Base-by-base conservation (phyloP, 2,329 filamentous ascomycete species). In the Beauveria scarabaeidicola region DNA sequence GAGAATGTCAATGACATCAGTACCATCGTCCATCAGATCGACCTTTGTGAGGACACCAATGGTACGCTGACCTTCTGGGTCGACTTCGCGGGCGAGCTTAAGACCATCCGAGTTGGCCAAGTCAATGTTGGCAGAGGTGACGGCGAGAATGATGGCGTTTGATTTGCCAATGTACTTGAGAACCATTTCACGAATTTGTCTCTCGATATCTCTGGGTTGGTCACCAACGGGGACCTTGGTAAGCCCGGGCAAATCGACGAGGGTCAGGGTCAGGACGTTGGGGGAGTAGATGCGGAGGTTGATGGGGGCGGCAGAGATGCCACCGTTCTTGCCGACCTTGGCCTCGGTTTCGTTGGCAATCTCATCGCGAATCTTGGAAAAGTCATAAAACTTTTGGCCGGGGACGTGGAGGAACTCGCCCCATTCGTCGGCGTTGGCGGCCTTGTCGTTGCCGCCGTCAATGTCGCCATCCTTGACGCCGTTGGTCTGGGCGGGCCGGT, bases 11-110 rank as follows among this genome's bases (percentile, higher is more conserved):
- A 99, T 93, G 46, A 97, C 94, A 70, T 99, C 94, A 57, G 94
- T 99, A 59, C 94, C 94, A 27, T 96, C 91, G 74, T 99, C 94
- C 94, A 99, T 99, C 71, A 99, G 77, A 77, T 99, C 94, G 63
- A 99, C 92, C 82, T 99, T 99, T 67, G 93, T 97, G 68, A 99
- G 82, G 63, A 99, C 94, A 83, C 94, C 94, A 66, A 99, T 99
- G 53, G 94, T 99, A 72, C 94, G 85, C 78, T 97, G 93, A 70
- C 94, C 94, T 73, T 99, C 92, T 3, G 93, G 93, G 69, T 99
- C 94, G 46, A 99, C 94, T 77, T 99, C 93, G 69, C 94, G 85
- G 44, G 94, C 94, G 66, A 99, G 82, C 78, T 99, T 97, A 72
- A 99, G 77, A 68, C 94, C 94, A 74, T 99, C 94, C 21, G 94